phyloP scores from a whole-genome alignment of 306 rosid species.

The Citrullus amarus region DNA sequence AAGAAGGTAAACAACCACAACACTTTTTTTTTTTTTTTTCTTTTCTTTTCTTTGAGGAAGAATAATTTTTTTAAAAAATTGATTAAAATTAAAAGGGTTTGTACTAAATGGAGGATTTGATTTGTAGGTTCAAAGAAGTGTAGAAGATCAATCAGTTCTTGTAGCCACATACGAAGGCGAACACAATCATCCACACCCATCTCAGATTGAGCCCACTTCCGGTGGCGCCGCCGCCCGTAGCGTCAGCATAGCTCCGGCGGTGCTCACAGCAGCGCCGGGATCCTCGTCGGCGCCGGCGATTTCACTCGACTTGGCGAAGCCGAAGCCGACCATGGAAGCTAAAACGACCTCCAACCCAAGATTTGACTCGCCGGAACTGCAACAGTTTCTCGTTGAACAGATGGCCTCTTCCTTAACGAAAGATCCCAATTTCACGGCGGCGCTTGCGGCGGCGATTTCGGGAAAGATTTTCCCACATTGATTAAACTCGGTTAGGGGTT shows the following conservation, averaged over 20 bases:
- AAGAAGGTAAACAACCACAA: constrained; percentile 54
- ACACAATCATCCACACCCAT: constrained; percentile 68
- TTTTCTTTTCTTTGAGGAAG: too few species aligned
- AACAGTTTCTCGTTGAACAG: constrained; percentile 65
- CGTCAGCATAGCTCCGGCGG: constrained; percentile 26
- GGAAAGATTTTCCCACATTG: constrained; percentile 44
- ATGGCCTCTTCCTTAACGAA: constrained; percentile 93
- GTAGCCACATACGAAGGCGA: constrained; percentile 98
- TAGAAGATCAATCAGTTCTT: constrained; percentile 72
- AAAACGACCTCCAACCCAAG: constrained; percentile 20
- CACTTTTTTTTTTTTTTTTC: not conserved
- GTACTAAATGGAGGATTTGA: not conserved
- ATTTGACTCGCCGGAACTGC: constrained; percentile 40
- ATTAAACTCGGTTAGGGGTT: not conserved
- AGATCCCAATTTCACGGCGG: constrained; percentile 88
- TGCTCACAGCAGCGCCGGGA: constrained; percentile 28
- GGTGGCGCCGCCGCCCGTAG: constrained; percentile 34
- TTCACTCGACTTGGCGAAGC: constrained; percentile 49
- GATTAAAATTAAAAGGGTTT: too few species aligned
- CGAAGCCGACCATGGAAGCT: constrained; percentile 31
- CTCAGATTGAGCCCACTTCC: constrained; percentile 46
- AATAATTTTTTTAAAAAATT: too few species aligned
- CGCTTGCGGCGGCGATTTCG: constrained; percentile 84
- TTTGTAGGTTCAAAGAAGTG: constrained; percentile 87
- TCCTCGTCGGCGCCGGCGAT: constrained; percentile 29